Percentiles rank a stretch among this genome's conserved stretches.
These are phyloP conservation scores for Flaveria ramosissima DNA, from an alignment of 129 eudicot genomes.

Conservation along the genomic window DNA sequence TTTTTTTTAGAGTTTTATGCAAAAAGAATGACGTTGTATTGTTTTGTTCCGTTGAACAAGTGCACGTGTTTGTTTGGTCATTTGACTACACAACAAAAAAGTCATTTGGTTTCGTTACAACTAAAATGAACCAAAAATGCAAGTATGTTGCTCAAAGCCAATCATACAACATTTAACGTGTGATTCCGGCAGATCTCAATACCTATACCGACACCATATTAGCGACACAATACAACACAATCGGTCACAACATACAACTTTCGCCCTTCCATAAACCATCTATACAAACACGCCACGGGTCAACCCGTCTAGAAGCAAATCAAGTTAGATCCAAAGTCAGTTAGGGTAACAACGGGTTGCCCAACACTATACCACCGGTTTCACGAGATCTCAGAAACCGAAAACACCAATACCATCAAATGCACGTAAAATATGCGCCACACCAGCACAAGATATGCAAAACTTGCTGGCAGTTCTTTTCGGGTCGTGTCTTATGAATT, in stretches of 20 bases:
- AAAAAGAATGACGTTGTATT: too few species aligned
- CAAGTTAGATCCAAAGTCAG: conserved; percentile 24
- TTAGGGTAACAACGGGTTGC: conserved; percentile 24
- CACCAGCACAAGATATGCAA: conserved; percentile 41
- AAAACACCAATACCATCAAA: conserved; percentile 16
- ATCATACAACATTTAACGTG: conserved; percentile 17
- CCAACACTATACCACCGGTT: conserved; percentile 28
- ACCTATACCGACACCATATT: neutral
- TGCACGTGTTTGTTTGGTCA: neutral
- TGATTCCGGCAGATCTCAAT: conserved; percentile 20
- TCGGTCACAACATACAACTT: conserved; percentile 20
- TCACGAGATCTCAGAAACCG: neutral
- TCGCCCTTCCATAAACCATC: conserved; percentile 29
- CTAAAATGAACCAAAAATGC: neutral
- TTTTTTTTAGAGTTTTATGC: too few species aligned
- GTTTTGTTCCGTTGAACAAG: too few species aligned
- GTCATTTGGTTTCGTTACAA: neutral
- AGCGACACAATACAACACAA: conserved; percentile 17
- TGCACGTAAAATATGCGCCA: conserved; percentile 18
- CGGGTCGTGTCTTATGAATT: neutral
- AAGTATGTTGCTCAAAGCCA: conserved; percentile 2
- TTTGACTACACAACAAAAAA: neutral
- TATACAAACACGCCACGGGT: conserved; percentile 30
- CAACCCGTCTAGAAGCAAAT: conserved; percentile 18
- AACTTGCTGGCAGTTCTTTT: conserved; percentile 36